Conservation (phyloP, 179 eudicot species). For the Drosera spatulata region DNA sequence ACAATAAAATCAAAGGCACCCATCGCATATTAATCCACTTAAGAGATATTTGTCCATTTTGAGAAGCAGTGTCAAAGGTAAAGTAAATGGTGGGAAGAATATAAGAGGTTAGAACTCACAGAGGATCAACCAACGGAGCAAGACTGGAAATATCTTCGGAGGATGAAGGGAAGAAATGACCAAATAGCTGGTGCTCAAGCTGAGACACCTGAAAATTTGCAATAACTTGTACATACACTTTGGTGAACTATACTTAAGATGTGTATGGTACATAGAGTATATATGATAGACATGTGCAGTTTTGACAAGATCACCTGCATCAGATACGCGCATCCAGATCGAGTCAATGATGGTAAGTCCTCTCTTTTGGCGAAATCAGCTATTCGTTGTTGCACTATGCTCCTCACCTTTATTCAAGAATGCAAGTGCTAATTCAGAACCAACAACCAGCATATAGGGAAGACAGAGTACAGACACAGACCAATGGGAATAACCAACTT, state of each 20-base stretch:
- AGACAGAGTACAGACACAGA: not conserved
- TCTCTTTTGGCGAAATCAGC: slow-evolving; percentile 84
- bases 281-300: not conserved
- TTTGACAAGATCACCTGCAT: slow-evolving; percentile 51
- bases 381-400: slow-evolving; percentile 86
- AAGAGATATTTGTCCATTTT: no score
- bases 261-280: no score
- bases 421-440: not conserved
- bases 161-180: slow-evolving; percentile 90
- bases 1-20: no score
- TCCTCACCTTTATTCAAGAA: slow-evolving; percentile 44
- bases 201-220: slow-evolving; percentile 66
- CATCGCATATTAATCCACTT: no score
- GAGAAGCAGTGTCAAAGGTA: no score
- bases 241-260: no score
- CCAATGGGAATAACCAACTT: slow-evolving; percentile 20
- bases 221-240: slow-evolving; percentile 1
- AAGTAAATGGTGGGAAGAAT: no score
- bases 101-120: slow-evolving; percentile 46
- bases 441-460: not conserved
- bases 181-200: slow-evolving; percentile 92
- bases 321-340: slow-evolving; percentile 92
- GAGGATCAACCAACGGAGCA: slow-evolving; percentile 85
- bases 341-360: slow-evolving; percentile 76
- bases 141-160: slow-evolving; percentile 86